These are phyloP conservation scores for Drosera capensis DNA, from an alignment of 148 eudicot genomes.

Conservation along the genomic window DNA sequence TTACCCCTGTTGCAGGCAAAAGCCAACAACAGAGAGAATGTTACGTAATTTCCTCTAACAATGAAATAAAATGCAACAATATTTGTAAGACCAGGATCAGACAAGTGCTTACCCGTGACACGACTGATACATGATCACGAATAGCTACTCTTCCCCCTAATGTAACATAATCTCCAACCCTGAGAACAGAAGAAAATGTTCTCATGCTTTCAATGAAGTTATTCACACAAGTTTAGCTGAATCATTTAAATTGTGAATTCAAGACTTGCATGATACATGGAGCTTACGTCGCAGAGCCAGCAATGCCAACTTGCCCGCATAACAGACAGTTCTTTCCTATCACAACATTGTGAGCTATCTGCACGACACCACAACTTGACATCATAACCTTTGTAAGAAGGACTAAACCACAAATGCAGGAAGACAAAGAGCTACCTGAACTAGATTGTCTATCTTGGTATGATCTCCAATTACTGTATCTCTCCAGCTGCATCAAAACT, in stretches of 20 bases:
- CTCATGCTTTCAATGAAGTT: not conserved
- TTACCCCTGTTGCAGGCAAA: too few relatives aligned
- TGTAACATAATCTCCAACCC: slow-evolving; percentile 68
- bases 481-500: slow-evolving; percentile 63
- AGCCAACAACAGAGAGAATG: too few relatives aligned
- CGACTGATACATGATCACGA: slow-evolving; percentile 71
- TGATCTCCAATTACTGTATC: slow-evolving; percentile 69
- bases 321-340: slow-evolving; percentile 63
- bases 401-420: slow-evolving; percentile 2
- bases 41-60: too few relatives aligned
- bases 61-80: too few relatives aligned
- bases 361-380: slow-evolving; percentile 10
- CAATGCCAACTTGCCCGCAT: slow-evolving; percentile 93
- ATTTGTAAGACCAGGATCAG: too few relatives aligned
- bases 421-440: slow-evolving; percentile 42
- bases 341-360: slow-evolving; percentile 85
- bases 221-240: not conserved
- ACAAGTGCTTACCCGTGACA: slow-evolving; percentile 40
- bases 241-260: not conserved
- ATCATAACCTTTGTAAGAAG: too few relatives aligned
- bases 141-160: slow-evolving; percentile 84
- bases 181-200: slow-evolving; percentile 10
- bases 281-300: slow-evolving; percentile 81
- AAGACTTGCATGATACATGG: not conserved
- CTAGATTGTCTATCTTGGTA: slow-evolving; percentile 84